Base-by-base conservation (phyloP, 1,284 basidiomycete species). In the Tilletia indica region DNA sequence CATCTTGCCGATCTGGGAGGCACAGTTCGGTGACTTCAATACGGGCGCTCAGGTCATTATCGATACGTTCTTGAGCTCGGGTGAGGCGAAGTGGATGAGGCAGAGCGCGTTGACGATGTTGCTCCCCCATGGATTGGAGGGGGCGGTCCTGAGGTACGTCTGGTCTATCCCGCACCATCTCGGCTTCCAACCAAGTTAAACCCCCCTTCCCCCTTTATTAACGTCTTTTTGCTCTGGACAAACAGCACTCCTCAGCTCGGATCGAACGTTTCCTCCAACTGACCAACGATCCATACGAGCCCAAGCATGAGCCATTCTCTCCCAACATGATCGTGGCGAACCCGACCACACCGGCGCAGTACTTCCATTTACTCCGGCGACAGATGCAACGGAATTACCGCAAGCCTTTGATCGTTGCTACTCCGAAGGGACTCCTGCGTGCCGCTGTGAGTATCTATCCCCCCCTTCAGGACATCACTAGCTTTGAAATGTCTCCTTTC, bases 231-330 rank as follows among this genome's bases (percentile, higher is more conserved):
- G 6, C 39, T 16, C 9, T 12, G 16, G 4, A 8, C 36, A 31
- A n/a, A 31, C 61, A 64, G 82, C 93, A 96, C 31, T 0, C 92
- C 91, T 1, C 74, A 14, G 91, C 89, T 68, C 89, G 93, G 39
- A 87, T 95, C 49, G 93, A 96, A 83, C 54, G 21, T 49, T 31
- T 71, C 31, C 39, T 51, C 45, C 70, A 48, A 38, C 54, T 69
- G 36, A 38, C 48, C 11, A 63, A 69, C 36, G 68, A 68, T 31
- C 48, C 68, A 11, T 56, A 38, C 48, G 66, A 67, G 58, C 56
- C 96, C 71, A 93, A 97, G 84, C 94, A 97, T 84, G 96, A 99
- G 87, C 97, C 99, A 85, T 96, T 94, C 34, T 64, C 61, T 38
- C 36, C 61, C 12, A 95, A 94, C 82, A 90, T 95, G 87, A 90